A percentile compares a stretch with the other conserved stretches of the same genome.
phyloP scores from a whole-genome alignment of 73 alveolate species.

The Paramecium tetraurelia region DNA sequence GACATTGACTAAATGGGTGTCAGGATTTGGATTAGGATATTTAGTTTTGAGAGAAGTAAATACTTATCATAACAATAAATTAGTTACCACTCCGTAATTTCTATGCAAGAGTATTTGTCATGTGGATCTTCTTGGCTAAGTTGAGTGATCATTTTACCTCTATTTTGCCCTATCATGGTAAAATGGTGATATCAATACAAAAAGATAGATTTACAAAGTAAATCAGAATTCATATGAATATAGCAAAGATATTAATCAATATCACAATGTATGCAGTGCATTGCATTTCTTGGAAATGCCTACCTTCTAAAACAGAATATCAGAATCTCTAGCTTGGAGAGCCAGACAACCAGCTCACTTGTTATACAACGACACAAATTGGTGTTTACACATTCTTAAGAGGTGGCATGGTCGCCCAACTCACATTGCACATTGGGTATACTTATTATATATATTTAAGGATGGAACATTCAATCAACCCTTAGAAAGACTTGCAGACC shows the following conservation, averaged over 20 bases:
- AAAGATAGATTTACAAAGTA: conserved; percentile 42
- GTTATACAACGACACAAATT: conserved; percentile 37
- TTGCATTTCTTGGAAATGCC: conserved; percentile 42
- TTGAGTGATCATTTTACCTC: conserved; percentile 56
- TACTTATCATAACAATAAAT: neutral
- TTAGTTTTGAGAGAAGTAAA: conserved; percentile 60
- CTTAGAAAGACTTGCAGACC: conserved; percentile 61
- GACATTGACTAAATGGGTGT: conserved; percentile 54
- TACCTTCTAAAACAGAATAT: conserved; percentile 14
- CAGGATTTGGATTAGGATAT: conserved; percentile 60
- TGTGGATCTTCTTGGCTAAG: conserved; percentile 57
- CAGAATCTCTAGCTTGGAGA: conserved; percentile 56
- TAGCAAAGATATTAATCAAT: conserved; percentile 54
- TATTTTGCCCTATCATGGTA: conserved; percentile 55
- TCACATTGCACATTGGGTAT: conserved; percentile 61
- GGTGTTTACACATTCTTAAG: conserved; percentile 42
- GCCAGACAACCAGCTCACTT: conserved; percentile 61
- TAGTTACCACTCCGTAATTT: conserved; percentile 60
- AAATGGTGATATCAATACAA: neutral
- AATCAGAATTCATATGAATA: neutral
- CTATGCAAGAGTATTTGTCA: conserved; percentile 62
- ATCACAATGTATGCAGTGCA: conserved; percentile 56
- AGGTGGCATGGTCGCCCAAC: conserved; percentile 12
- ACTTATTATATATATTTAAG: neutral
- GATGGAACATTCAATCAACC: conserved; percentile 65